These are phyloP conservation scores for Schizochytrium sp. DNA, from an alignment of 108 stramenopile genomes.

Conservation along the genomic window DNA sequence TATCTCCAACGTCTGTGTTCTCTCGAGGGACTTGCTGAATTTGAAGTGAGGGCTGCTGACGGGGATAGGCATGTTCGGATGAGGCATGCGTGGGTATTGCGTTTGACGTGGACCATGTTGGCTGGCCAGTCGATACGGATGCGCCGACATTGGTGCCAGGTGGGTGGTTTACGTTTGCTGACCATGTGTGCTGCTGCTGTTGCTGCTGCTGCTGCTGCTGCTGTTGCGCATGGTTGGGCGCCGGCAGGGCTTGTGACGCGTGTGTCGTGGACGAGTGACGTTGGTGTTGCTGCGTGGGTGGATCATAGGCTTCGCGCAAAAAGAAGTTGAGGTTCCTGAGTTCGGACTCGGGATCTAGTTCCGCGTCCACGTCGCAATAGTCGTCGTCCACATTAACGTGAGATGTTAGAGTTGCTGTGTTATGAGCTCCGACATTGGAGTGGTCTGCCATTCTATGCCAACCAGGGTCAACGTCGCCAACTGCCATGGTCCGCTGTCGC, in stretches of 20 bases:
- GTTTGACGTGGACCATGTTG: too few species aligned
- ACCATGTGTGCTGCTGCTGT: background rate
- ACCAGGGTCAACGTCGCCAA: background rate
- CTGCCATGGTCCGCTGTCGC: background rate
- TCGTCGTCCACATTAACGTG: background rate
- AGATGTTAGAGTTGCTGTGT: background rate
- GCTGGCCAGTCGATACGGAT: too few species aligned
- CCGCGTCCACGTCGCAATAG: background rate
- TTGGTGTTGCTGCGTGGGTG: background rate
- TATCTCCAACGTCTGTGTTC: too few species aligned
- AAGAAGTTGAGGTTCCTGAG: background rate
- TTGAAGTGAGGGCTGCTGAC: too few species aligned
- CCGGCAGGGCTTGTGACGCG: background rate
- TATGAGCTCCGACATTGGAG: background rate
- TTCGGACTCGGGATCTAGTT: background rate
- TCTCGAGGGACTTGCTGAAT: too few species aligned
- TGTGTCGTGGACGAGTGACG: background rate
- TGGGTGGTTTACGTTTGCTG: background rate
- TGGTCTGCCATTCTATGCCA: background rate
- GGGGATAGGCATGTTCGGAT: too few species aligned
- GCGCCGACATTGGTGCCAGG: too few species aligned
- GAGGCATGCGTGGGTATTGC: too few species aligned
- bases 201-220: background rate
- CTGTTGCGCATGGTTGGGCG: background rate
- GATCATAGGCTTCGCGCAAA: background rate